Evolutionary conservation across 2,329 filamentous ascomycete genomes (phyloP).

Genomic region (Westerdykella ornata): DNA sequence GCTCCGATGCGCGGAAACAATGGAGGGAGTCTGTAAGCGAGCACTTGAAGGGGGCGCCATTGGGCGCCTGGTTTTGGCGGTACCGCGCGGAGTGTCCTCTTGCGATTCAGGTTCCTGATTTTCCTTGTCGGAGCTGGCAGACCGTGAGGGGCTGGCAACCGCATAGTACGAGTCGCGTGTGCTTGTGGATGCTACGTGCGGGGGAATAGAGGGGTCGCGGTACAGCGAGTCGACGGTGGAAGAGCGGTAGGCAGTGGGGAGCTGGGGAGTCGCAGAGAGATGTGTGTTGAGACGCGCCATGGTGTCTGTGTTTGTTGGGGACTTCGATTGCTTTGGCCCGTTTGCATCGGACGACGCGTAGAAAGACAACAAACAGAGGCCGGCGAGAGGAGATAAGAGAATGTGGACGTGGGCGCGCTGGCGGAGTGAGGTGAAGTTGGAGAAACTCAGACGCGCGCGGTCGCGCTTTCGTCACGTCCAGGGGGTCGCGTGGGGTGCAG

Average conservation of each 20-base stretch:
- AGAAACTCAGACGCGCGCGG: too few species aligned
- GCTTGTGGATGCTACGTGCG: slow-evolving; percentile 4
- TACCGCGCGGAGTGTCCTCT: slow-evolving; percentile 19
- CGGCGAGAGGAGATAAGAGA: too few species aligned
- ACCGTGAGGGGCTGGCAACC: slow-evolving; percentile 27
- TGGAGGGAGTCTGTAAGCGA: slow-evolving; percentile 35
- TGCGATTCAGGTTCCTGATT: slow-evolving; percentile 32
- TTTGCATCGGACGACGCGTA: not conserved
- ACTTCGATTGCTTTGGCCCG: not conserved
- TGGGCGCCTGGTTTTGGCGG: slow-evolving; percentile 40
- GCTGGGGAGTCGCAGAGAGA: slow-evolving; percentile 22
- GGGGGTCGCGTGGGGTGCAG: too few species aligned
- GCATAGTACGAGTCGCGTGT: slow-evolving; percentile 26
- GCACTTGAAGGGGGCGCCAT: slow-evolving; percentile 27
- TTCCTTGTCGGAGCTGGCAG: slow-evolving; percentile 41
- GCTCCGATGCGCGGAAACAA: slow-evolving; percentile 21
- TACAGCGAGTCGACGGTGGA: slow-evolving; percentile 33
- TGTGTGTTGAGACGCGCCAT: slow-evolving; percentile 37
- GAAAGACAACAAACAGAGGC: too few species aligned
- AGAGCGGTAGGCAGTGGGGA: slow-evolving; percentile 15
- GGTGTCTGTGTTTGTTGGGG: slow-evolving; percentile 1
- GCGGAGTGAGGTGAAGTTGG: too few species aligned
- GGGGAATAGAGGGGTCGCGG: slow-evolving; percentile 23
- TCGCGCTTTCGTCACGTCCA: too few species aligned
- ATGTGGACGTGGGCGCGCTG: too few species aligned